A percentile compares a stretch with the other conserved stretches of the same genome.
Conservation (phyloP, 2,329 filamentous ascomycete species). For the Myriosclerotinia scirpicola region DNA sequence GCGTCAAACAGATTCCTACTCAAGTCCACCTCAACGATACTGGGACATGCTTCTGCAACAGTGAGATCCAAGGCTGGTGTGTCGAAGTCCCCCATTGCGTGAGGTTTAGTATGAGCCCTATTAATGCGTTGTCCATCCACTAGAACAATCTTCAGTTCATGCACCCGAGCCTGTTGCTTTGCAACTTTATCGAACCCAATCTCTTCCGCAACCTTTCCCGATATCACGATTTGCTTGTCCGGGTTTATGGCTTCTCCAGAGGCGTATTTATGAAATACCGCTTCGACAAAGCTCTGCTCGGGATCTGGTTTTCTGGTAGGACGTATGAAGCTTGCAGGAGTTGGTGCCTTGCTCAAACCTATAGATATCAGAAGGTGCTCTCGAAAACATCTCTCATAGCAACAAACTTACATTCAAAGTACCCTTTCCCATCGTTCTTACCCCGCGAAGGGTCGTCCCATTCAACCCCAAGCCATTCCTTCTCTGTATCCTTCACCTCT, state of each 20-base stretch:
- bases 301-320: constrained; percentile 69
- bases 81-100: neutral
- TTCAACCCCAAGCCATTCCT: constrained; percentile 86
- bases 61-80: constrained; percentile 26
- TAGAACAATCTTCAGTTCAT: constrained; percentile 77
- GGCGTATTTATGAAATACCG: constrained; percentile 81
- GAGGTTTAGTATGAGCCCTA: constrained; percentile 38
- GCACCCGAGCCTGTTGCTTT: constrained; percentile 71
- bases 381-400: neutral
- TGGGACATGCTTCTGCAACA: constrained; percentile 57
- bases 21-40: constrained; percentile 77
- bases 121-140: constrained; percentile 73
- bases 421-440: constrained; percentile 85
- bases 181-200: constrained; percentile 94
- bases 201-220: constrained; percentile 83
- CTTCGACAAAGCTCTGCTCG: constrained; percentile 73
- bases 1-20: constrained; percentile 77
- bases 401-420: constrained; percentile 71
- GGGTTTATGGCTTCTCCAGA: constrained; percentile 48
- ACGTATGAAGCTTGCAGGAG: constrained; percentile 83
- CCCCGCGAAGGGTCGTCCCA: constrained; percentile 88
- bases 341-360: constrained; percentile 63
- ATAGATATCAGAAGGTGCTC: constrained; percentile 22
- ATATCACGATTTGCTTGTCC: constrained; percentile 63
- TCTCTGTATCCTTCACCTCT: constrained; percentile 64